Evolutionary conservation across 2,329 filamentous ascomycete species (phyloP).

Genomic region (Pseudofabraea citricarpa): DNA sequence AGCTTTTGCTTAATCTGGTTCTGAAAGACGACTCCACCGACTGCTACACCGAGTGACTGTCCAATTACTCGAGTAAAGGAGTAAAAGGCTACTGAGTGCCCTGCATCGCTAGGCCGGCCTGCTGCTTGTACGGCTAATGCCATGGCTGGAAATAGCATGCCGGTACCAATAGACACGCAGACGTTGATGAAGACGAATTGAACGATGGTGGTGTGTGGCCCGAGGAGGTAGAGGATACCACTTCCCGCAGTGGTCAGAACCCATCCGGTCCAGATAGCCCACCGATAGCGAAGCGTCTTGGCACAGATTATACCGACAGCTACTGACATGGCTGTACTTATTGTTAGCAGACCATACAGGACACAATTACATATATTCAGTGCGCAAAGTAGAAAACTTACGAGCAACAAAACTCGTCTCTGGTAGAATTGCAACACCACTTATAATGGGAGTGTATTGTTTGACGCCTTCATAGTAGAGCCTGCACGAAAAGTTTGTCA

Average conservation of each 20-base stretch:
- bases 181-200: conserved; percentile 59
- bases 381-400: conserved; percentile 38
- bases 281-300: conserved; percentile 51
- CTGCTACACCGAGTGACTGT: conserved; percentile 60
- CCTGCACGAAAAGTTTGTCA: too few species aligned
- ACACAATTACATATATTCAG: conserved; percentile 51
- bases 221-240: conserved; percentile 48
- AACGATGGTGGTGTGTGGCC: conserved; percentile 42
- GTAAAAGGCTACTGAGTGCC: conserved; percentile 60
- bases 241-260: conserved; percentile 50
- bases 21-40: conserved; percentile 66
- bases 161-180: conserved; percentile 55
- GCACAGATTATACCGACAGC: conserved; percentile 50
- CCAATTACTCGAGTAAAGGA: conserved; percentile 63
- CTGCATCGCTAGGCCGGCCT: conserved; percentile 49
- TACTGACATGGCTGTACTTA: conserved; percentile 53
- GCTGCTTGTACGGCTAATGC: conserved; percentile 60
- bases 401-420: conserved; percentile 58
- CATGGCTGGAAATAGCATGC: conserved; percentile 61
- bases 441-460: conserved; percentile 45
- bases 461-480: conserved; percentile 49
- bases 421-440: conserved; percentile 53
- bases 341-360: too few species aligned
- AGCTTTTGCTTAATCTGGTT: conserved; percentile 40
- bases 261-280: conserved; percentile 56